A percentile compares a stretch with the other conserved stretches of the same genome.
Conservation (phyloP, 176 grass and related monocot species). For the Musa acuminata region DNA sequence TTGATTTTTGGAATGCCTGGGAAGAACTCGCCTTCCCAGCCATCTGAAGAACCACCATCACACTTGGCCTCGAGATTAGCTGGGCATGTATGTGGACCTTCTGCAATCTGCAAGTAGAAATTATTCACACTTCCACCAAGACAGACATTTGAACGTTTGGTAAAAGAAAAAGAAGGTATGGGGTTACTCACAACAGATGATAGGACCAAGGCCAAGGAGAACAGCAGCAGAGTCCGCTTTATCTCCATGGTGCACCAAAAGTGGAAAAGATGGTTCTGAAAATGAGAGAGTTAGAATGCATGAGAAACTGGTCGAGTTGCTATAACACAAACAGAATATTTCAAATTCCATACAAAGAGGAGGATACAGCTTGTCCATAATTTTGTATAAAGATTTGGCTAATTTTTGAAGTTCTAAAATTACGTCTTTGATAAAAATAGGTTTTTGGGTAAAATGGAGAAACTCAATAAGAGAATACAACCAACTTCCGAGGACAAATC, state of each 20-base stretch:
- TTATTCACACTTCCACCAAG: constrained; percentile 3
- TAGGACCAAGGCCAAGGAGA: constrained; percentile 28
- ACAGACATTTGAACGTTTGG: background rate
- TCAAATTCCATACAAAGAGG: background rate
- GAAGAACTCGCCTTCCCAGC: constrained; percentile 83
- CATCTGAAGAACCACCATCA: constrained; percentile 30
- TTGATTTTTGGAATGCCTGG: constrained; percentile 66
- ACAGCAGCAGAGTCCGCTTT: constrained; percentile 18
- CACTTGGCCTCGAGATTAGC: constrained; percentile 51
- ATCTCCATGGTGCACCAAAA: constrained; percentile 32
- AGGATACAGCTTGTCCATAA: background rate
- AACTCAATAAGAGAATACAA: too few relatives aligned
- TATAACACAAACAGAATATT: too few relatives aligned
- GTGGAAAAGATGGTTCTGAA: background rate
- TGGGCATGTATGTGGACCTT: constrained; percentile 31
- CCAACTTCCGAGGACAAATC: background rate
- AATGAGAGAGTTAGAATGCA: background rate
- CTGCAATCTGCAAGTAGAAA: constrained; percentile 31
- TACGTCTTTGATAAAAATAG: background rate
- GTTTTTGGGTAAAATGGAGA: background rate
- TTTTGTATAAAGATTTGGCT: background rate
- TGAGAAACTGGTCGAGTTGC: background rate
- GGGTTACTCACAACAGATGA: constrained; percentile 30
- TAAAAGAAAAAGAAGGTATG: background rate
- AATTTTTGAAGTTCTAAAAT: background rate